These are phyloP conservation scores for Thelephora ganbajun DNA, from an alignment of 768 basidiomycete species.

Conservation along the genomic window DNA sequence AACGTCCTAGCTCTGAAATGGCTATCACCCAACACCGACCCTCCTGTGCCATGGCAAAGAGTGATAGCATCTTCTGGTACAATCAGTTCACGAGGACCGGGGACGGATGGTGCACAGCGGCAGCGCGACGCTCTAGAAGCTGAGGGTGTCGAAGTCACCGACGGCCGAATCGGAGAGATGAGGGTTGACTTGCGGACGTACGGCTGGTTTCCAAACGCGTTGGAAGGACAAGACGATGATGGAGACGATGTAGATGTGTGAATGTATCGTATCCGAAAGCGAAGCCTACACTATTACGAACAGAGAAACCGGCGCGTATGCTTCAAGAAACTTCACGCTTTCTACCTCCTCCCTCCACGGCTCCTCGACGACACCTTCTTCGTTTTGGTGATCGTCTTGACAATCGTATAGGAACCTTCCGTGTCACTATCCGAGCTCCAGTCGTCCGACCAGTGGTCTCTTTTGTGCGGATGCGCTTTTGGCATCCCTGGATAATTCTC, in stretches of 20 bases:
- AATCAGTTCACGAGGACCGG: constrained; percentile 76
- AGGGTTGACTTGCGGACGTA: constrained; percentile 41
- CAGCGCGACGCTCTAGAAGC: constrained; percentile 67
- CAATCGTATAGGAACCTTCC: neutral
- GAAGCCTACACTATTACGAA: too few relatives aligned
- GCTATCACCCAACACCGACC: constrained; percentile 39
- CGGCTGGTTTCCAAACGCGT: constrained; percentile 51
- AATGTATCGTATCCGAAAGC: too few relatives aligned
- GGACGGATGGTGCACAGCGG: constrained; percentile 61
- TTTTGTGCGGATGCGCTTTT: too few relatives aligned
- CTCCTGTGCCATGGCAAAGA: constrained; percentile 73
- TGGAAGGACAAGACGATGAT: neutral
- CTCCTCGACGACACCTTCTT: neutral
- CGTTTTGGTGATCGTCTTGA: neutral
- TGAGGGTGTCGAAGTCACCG: constrained; percentile 69
- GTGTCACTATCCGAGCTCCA: neutral
- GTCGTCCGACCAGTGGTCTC: too few relatives aligned
- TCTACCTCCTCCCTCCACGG: too few relatives aligned
- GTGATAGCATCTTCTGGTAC: constrained; percentile 57
- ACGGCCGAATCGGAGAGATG: constrained; percentile 39
- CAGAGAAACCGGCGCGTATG: too few relatives aligned
- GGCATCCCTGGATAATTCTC: too few relatives aligned
- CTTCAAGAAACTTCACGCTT: too few relatives aligned
- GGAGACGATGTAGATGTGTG: neutral
- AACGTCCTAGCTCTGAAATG: constrained; percentile 69